phyloP scores from a whole-genome alignment of 148 eudicot genomes.

The Vaccinium vitisidaea region DNA sequence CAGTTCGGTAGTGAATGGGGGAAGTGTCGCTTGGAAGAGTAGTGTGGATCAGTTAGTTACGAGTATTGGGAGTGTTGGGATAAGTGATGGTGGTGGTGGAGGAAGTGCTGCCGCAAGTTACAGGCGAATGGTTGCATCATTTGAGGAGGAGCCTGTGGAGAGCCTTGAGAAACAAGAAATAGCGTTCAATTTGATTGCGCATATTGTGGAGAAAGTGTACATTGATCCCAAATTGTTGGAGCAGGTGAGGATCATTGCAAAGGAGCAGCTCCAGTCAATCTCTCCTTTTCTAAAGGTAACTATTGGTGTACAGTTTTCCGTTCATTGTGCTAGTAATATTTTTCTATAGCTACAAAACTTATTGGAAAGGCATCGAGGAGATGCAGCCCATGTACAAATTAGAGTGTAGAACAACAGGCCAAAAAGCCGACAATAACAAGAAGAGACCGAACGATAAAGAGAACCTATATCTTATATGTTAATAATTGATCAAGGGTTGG shows the following conservation, averaged over 20 bases:
- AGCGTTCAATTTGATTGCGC: slow-evolving; percentile 63
- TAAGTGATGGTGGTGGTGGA: slow-evolving; percentile 33
- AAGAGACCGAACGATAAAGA: no score
- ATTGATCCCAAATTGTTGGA: slow-evolving; percentile 66
- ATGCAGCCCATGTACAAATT: no score
- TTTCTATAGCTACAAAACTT: no score
- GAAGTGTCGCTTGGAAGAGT: slow-evolving; percentile 39
- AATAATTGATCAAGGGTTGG: no score
- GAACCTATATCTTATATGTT: no score
- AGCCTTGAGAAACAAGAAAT: slow-evolving; percentile 77
- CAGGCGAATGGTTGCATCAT: slow-evolving; percentile 39
- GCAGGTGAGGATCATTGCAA: slow-evolving; percentile 66
- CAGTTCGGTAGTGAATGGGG: slow-evolving; percentile 57
- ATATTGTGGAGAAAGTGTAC: slow-evolving; percentile 49
- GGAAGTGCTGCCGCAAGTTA: slow-evolving; percentile 17
- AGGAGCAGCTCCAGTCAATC: slow-evolving; percentile 71
- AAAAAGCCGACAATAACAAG: no score
- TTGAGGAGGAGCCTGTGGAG: slow-evolving; percentile 82
- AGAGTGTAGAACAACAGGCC: no score
- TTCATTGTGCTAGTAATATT: not conserved
- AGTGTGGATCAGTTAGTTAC: slow-evolving; percentile 34
- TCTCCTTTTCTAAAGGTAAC: slow-evolving; percentile 72
- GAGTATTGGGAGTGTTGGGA: slow-evolving; percentile 25
- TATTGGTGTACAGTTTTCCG: not conserved
- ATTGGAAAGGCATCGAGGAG: no score